Evolutionary conservation across 1,139 yeast species (phyloP), one percentile per base, ranked within the genome.

Genomic region (Kazachstania sp.): DNA sequence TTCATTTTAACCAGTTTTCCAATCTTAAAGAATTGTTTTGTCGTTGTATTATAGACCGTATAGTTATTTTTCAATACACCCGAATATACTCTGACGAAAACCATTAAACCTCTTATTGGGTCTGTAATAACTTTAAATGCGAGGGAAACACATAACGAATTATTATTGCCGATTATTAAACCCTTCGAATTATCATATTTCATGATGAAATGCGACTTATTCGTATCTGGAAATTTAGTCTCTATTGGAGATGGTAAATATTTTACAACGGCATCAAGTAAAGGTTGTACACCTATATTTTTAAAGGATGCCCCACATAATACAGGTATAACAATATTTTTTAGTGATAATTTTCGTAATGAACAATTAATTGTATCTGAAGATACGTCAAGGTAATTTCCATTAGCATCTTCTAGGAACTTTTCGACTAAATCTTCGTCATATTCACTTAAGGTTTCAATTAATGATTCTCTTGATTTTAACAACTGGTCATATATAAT

Each of bases 281-380:
- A 69, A 0, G 97, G 97, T 61, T 92, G 98, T 2, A 92, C 95
- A 13, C 98, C 98, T 45, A 92, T 84, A 61, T 92, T 92, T 53
- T 75, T 78, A 67, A 92, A 92, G 45, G 97, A 85, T 1, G 97
- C 86, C 2, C 99, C 98, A 65, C 97, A 87, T 37, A 88, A 69
- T 0, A 92, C 85, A 0, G 99, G 97, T 0, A 84, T 76, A 2
- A 86, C 72, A 37, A 71, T 67, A 46, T 76, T 75, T 0, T 65
- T 64, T 3, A 86, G 56, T 0, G 95, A 85, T 1, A 85, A 79
- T 30, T 69, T 68, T 47, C 86, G 71, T 12, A 92, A 73, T 0
- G 95, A 83, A 15, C 61, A 57, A 44, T 73, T 75, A 30, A 92
- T 68, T 1, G 75, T 59, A 0, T 58, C 54, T 0, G 77, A 54